Conservation (phyloP, 106 monocot genomes). For the Dioscorea zingiberensis region DNA sequence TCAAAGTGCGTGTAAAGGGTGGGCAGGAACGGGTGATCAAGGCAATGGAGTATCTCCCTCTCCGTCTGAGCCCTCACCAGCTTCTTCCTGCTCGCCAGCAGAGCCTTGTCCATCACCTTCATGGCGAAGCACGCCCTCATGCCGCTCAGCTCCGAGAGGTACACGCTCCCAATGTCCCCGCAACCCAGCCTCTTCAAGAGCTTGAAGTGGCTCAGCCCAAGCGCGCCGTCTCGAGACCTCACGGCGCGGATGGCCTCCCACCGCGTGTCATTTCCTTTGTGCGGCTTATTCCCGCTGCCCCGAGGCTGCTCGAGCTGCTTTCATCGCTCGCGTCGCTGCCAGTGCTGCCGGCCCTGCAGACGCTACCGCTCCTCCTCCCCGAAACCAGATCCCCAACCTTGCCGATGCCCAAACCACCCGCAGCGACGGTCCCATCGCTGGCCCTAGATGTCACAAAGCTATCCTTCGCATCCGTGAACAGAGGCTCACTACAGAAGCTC, state of each 20-base stretch:
- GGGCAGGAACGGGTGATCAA: constrained; percentile 1
- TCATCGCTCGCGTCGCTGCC: not conserved
- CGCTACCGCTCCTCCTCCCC: not conserved
- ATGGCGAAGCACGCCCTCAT: not conserved
- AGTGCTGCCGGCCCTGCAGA: not conserved
- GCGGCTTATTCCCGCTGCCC: not conserved
- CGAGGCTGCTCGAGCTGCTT: not conserved
- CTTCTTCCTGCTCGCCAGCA: not conserved
- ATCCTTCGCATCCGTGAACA: not conserved
- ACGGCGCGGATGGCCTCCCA: not conserved
- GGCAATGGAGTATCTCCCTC: not conserved
- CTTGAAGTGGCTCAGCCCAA: not conserved
- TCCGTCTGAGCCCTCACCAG: not conserved
- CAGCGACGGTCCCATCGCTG: not conserved
- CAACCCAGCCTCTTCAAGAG: not conserved
- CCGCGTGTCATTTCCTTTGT: not conserved
- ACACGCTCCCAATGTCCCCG: constrained; percentile 1
- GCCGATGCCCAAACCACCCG: not conserved
- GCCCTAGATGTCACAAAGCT: not conserved
- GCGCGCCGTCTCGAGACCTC: not conserved
- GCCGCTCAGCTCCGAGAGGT: not conserved
- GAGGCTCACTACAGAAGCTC: not conserved
- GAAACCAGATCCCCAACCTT: not conserved
- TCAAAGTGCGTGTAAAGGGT: not conserved
- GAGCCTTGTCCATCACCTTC: not conserved